A percentile compares a stretch with the other conserved stretches of the same genome.
Conservation (phyloP, 1,284 basidiomycete species). For the Pholiota adiposa region DNA sequence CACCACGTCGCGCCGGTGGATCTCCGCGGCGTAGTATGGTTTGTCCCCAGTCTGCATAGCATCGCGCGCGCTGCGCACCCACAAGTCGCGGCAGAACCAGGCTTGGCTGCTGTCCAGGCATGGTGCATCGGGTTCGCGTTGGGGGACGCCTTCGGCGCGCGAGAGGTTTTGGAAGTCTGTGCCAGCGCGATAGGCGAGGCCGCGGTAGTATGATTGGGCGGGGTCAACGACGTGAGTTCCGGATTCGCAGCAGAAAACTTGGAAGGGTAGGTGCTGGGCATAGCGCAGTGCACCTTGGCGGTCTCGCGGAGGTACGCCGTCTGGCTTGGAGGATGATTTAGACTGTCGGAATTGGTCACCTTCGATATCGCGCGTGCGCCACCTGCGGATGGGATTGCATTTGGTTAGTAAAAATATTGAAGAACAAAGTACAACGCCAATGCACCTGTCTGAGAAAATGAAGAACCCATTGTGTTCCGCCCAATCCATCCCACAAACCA, state of each 20-base stretch:
- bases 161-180: constrained; percentile 79
- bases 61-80: constrained; percentile 82
- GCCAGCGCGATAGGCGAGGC: constrained; percentile 83
- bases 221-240: constrained; percentile 96
- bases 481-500: constrained; percentile 99
- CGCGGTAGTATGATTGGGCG: constrained; percentile 89
- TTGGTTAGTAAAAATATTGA: background rate
- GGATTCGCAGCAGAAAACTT: constrained; percentile 96
- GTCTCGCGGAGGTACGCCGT: constrained; percentile 90
- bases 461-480: constrained; percentile 95
- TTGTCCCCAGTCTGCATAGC: constrained; percentile 62
- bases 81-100: constrained; percentile 95
- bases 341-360: constrained; percentile 96
- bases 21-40: constrained; percentile 32
- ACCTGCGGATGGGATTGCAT: constrained; percentile 55
- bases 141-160: constrained; percentile 55
- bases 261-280: constrained; percentile 90
- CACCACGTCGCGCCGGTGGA: constrained; percentile 29
- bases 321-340: constrained; percentile 88
- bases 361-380: constrained; percentile 94
- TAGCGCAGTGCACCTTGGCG: constrained; percentile 80
- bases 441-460: constrained; percentile 91
- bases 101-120: constrained; percentile 94
- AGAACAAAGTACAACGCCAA: background rate
- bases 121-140: constrained; percentile 74